These are phyloP conservation scores for Mucor irregularis DNA, from an alignment of 371 early-diverging fungal species.

Conservation along the genomic window DNA sequence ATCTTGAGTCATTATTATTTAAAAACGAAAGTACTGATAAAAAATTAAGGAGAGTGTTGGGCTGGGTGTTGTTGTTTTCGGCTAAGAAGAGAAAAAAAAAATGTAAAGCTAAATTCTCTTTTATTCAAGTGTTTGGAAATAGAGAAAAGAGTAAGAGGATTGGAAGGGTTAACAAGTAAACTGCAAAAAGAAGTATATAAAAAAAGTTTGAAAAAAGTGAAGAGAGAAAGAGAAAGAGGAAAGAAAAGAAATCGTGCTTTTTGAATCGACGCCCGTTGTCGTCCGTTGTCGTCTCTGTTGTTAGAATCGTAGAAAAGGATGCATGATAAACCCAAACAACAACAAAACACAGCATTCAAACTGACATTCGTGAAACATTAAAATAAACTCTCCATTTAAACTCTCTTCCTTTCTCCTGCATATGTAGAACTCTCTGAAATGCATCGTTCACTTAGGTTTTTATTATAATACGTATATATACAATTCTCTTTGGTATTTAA, in stretches of 20 bases:
- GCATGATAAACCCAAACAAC: slow-evolving; percentile 4
- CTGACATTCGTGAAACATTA: slow-evolving; percentile 17
- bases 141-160: neutral
- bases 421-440: neutral
- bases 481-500: slow-evolving; percentile 4
- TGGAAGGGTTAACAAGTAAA: too few species aligned
- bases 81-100: neutral
- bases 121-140: neutral
- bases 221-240: neutral
- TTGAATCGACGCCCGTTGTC: slow-evolving; percentile 11
- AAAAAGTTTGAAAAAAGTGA: neutral
- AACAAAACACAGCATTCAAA: slow-evolving; percentile 4
- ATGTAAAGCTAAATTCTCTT: neutral
- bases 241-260: neutral
- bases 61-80: too few species aligned
- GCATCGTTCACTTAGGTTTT: neutral
- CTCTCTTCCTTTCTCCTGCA: neutral
- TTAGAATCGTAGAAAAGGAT: neutral
- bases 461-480: neutral
- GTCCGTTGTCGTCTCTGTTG: slow-evolving; percentile 1
- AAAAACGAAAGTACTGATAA: slow-evolving; percentile 3
- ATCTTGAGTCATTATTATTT: slow-evolving; percentile 17
- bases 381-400: slow-evolving; percentile 3
- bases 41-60: neutral
- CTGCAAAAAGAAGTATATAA: neutral